phyloP scores from a whole-genome alignment of 805 yeast species.

The Huiozyma sinensis region DNA sequence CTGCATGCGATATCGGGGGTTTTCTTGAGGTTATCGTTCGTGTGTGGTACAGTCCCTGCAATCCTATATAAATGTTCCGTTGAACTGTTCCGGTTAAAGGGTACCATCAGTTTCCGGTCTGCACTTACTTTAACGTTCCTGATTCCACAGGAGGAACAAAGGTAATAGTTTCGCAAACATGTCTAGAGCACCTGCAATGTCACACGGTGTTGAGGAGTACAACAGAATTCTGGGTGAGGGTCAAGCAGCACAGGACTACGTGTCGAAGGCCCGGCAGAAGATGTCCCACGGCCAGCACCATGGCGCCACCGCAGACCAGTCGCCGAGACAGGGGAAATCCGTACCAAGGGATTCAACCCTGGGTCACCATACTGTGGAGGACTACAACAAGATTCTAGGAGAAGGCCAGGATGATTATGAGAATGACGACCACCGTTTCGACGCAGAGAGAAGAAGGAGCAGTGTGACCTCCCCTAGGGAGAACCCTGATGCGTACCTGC shows the following conservation, averaged over 20 bases:
- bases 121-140: too few species aligned
- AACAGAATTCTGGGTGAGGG: constrained; percentile 9
- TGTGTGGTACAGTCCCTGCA: too few species aligned
- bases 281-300: constrained; percentile 9
- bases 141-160: too few species aligned
- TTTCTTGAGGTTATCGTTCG: too few species aligned
- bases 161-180: too few species aligned
- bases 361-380: background rate
- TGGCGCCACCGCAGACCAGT: background rate
- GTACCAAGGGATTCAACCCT: background rate
- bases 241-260: constrained; percentile 5
- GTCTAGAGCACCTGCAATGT: too few species aligned
- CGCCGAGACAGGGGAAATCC: too few species aligned
- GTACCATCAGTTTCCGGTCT: too few species aligned
- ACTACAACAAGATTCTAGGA: constrained; percentile 6
- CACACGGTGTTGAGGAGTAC: constrained; percentile 2
- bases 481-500: constrained; percentile 7
- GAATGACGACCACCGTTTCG: background rate
- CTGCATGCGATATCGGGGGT: too few species aligned
- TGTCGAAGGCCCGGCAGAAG: background rate
- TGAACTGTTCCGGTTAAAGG: too few species aligned
- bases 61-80: too few species aligned
- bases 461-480: constrained; percentile 1
- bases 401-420: constrained; percentile 9
- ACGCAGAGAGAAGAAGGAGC: background rate